Base-by-base conservation (phyloP, 177 flowering plant genomes). In the Telopea speciosissima region DNA sequence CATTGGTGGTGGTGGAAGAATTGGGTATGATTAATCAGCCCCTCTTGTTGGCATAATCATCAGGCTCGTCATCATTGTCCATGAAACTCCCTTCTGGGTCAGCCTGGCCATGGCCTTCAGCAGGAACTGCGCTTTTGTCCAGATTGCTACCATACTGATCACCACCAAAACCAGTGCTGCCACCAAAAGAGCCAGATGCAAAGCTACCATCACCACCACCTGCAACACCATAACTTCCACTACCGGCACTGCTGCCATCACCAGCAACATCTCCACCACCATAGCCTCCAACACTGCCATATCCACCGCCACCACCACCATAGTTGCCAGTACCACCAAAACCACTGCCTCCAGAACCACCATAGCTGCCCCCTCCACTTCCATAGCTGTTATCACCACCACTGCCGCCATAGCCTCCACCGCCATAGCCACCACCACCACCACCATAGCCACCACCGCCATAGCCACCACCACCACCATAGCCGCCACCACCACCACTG, bases 41-140 rank as follows among this genome's bases (percentile, higher is more conserved):
- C 68, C 82, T 83, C 63, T 56, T 74, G 78, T 83, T 79, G 31
- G 88, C 88, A 70, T 68, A 87, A 74, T 84, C 83, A 64, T 71
- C 69, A 24, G 80, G 72, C 68, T 85, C 82, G 52, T 80, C 85
- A 69, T 80, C 81, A 14, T 76, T 84, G 60, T 80, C 88, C 70
- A 71, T 75, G 68, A 19, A 71, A 58, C 73, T 76, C 58, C 78
- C 87, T 22, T 81, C 85, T 0, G 82, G 68, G 3, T 69, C 84
- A 24, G 26, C 77, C 24, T 70, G 73, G 36, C 42, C 67, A 10
- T 23, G 65, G 36, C 63, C 74, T 36, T 68, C 76, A 65, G 28
- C 80, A 65, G 36, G 78, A 13, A 42, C 79, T 13, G 19, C 12
- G 33, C 59, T 61, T 65, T 58, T 33, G 54, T 59, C 65, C 13